These are phyloP conservation scores for Russula compacta DNA, from an alignment of 768 basidiomycete species.

Conservation along the genomic window DNA sequence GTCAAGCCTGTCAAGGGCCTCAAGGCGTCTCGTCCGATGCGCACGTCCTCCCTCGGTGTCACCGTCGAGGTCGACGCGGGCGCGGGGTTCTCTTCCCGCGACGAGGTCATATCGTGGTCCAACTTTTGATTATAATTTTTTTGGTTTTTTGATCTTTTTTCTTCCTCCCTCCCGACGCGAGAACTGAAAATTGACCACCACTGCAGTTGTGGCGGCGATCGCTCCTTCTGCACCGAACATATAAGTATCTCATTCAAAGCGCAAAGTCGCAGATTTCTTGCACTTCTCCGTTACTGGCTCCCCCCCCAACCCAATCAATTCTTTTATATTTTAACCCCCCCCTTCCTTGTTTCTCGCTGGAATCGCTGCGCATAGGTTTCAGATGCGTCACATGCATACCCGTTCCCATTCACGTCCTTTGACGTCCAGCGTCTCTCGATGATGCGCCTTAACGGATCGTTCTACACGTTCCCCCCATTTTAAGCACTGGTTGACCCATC, in stretches of 20 bases:
- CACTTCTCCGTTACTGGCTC: background rate
- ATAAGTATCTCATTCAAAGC: background rate
- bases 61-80: slow-evolving; percentile 44
- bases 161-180: background rate
- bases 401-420: background rate
- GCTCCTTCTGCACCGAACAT: background rate
- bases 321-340: background rate
- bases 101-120: slow-evolving; percentile 61
- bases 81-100: slow-evolving; percentile 30
- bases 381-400: slow-evolving; percentile 13
- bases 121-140: slow-evolving; percentile 36
- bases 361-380: background rate
- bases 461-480: background rate
- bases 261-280: background rate
- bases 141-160: background rate
- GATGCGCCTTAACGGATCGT: slow-evolving; percentile 6
- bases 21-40: slow-evolving; percentile 52
- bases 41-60: slow-evolving; percentile 55
- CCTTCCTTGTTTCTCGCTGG: slow-evolving; percentile 10
- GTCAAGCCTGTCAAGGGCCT: slow-evolving; percentile 51
- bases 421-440: slow-evolving; percentile 8
- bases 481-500: background rate
- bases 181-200: background rate
- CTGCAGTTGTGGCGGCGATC: background rate
- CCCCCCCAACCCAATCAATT: background rate